Base-by-base conservation (phyloP, 441 rosid genomes). In the Capsella rubella region DNA sequence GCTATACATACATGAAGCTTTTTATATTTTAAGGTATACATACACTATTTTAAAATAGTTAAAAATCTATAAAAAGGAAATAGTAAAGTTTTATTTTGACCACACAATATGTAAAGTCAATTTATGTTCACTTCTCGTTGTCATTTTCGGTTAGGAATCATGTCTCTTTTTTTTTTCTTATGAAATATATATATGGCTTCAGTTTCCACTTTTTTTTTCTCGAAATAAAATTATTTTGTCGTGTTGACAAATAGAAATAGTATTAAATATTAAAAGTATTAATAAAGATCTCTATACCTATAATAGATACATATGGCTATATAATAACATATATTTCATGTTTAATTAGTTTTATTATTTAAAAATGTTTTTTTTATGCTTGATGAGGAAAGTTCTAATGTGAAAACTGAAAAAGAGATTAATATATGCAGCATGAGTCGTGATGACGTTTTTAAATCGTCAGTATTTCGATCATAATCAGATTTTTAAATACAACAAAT, bases 91-190 rank as follows among this genome's bases (percentile, higher is more conserved):
- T 21, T 21, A 27, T 25, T 52, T 46, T 69, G 79, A 69, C 74
- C 64, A 11, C 10, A 73, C 16, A 13, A 55, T 18, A 34, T 59
- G 12, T 43, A 69, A 69, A 76, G 79, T 63, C 66, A 68, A 68
- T 75, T 46, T 53, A 54, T 75, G 64, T 62, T 55, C 16, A 68
- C 71, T 76, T 76, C 75, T 76, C 59, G 15, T 69, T 69, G 74
- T 75, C 75, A 69, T 75, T 62, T 68, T 59, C 58, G 45, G 55
- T 53, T 68, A 68, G 21, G 52, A 61, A 34, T 54, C 46, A 61
- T 15, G 49, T 67, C 62, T 59, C 63, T 74, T 15, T 11, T 71
- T 29, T 14, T 15, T 29, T 21, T 11, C 11, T 9, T 31, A 4
- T n/a, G 21, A 21, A 8, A n/a, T n/a, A 37, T 9, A 37, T 37